Evolutionary conservation across 495 filamentous ascomycete genomes (phyloP), one percentile per base, ranked within the genome.

Genomic region (Aspergillus baeticus): DNA sequence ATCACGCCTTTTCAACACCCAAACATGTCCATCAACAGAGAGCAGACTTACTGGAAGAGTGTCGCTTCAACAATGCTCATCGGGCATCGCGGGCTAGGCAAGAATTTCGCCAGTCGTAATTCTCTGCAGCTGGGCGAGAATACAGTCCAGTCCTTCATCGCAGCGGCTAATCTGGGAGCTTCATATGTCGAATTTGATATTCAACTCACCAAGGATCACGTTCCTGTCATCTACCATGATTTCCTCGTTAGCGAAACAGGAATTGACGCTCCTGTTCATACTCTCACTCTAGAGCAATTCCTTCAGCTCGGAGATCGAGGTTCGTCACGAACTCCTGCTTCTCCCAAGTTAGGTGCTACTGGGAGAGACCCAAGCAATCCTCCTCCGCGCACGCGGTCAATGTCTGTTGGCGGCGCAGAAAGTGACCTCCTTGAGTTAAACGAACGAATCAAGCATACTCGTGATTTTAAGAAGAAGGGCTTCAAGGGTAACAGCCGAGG

Each of bases 171-270:
- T 57, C 75, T 98, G 22, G 95, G 94, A 3, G 92, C 92, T 1
- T 85, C 87, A 15, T 95, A 96, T 65, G 91, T 97, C 51, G 92
- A 97, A 70, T 91, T 88, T 64, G 94, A 98, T 66, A 94, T 99
- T 2, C 95, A 99, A 67, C 78, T 99, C 44, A 99, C 95, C 15
- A 99, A 99, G 65, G 95, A 99, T 67, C 92, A 94, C 70, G 91
- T 99, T 7, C 95, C 95, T 15, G 92, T 99, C 63, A 96, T 99
- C 62, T 99, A 99, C 69, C 95, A 99, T 69, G 95, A 99, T 70
- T 99, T 99, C 63, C 79, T 99, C 14, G 94, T 99, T 69, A 96
- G 91, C 67, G 95, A 99, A 73, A 99, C 95, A 0, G 95, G 95
- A 1, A 96, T 96, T 54, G 95, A 99, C 70, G 95, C 93, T 0